A percentile compares a stretch with the other conserved stretches of the same genome.
Evolutionary conservation across 805 yeast species (phyloP).

Genomic region (Alloascoidea hylecoeti): DNA sequence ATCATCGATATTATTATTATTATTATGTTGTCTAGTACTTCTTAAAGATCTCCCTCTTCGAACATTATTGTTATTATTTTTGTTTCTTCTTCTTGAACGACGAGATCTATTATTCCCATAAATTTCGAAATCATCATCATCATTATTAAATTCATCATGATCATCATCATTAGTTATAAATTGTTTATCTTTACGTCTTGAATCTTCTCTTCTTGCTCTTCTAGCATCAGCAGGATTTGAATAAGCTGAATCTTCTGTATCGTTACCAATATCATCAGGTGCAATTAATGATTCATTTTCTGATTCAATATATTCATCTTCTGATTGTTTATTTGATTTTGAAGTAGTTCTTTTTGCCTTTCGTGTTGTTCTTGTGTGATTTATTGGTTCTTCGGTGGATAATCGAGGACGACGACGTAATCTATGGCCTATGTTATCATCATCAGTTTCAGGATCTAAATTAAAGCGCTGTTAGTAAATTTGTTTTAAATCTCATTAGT

Average conservation of each 20-base stretch:
- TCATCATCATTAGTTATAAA: conserved; percentile 2
- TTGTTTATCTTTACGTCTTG: conserved; percentile 1
- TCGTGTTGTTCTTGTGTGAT: background rate
- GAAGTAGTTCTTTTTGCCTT: background rate
- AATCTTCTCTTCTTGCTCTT: conserved; percentile 8
- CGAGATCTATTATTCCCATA: conserved; percentile 8
- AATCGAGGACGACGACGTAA: background rate
- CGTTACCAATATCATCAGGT: conserved; percentile 8
- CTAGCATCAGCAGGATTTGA: conserved; percentile 7
- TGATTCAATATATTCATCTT: conserved; percentile 3
- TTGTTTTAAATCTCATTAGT: background rate
- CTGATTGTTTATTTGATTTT: conserved; percentile 2
- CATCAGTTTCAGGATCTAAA: conserved; percentile 5
- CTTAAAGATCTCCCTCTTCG: too few species aligned
- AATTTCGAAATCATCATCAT: conserved; percentile 8
- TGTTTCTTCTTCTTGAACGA: conserved; percentile 7
- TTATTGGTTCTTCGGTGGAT: background rate
- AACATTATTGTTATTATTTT: conserved; percentile 13
- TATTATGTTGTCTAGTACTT: conserved; percentile 11
- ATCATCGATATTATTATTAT: conserved; percentile 13
- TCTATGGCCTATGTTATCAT: background rate
- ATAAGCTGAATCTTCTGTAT: conserved; percentile 5
- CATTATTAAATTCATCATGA: conserved; percentile 11
- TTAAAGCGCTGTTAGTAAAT: too few species aligned
- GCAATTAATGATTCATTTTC: conserved; percentile 10